These are phyloP conservation scores for Puccinia hordei DNA, from an alignment of 1,284 basidiomycete species.

Conservation along the genomic window DNA sequence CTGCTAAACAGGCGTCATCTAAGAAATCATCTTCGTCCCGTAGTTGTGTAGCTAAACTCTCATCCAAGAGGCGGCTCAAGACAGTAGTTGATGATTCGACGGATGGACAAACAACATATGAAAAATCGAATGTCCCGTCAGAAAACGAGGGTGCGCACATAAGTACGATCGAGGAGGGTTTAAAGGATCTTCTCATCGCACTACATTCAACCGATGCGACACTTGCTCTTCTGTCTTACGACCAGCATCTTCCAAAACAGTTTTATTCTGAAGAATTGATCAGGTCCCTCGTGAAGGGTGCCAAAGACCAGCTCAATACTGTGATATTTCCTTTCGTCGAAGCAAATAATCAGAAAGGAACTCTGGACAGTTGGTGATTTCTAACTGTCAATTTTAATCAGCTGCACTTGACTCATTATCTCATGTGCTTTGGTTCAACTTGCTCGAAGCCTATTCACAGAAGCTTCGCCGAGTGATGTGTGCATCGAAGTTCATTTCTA, in stretches of 20 bases:
- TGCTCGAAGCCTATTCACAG: conserved; percentile 30
- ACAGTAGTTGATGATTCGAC: neutral
- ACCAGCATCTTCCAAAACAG: conserved; percentile 60
- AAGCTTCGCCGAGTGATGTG: conserved; percentile 28
- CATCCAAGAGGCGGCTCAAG: conserved; percentile 10
- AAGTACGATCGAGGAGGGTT: conserved; percentile 31
- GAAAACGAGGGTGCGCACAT: conserved; percentile 17
- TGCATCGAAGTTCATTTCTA: conserved; percentile 22
- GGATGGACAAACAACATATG: neutral
- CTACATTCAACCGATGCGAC: conserved; percentile 38
- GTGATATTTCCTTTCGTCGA: conserved; percentile 87
- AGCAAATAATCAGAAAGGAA: conserved; percentile 27
- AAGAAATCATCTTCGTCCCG: conserved; percentile 11
- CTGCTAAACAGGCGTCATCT: conserved; percentile 16
- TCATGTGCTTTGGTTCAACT: neutral
- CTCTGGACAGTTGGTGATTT: conserved; percentile 41
- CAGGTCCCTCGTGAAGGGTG: conserved; percentile 69
- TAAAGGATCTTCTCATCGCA: conserved; percentile 21
- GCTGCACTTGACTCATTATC: conserved; percentile 10
- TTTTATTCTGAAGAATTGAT: conserved; percentile 90
- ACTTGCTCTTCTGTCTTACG: conserved; percentile 19
- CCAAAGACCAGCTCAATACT: conserved; percentile 74
- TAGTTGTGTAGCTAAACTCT: conserved; percentile 6
- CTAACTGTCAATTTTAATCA: neutral
- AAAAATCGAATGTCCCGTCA: neutral